A percentile compares a stretch with the other conserved stretches of the same genome.
phyloP scores from a whole-genome alignment of 2,329 filamentous ascomycete species.

The Trichoderma guizhouense region DNA sequence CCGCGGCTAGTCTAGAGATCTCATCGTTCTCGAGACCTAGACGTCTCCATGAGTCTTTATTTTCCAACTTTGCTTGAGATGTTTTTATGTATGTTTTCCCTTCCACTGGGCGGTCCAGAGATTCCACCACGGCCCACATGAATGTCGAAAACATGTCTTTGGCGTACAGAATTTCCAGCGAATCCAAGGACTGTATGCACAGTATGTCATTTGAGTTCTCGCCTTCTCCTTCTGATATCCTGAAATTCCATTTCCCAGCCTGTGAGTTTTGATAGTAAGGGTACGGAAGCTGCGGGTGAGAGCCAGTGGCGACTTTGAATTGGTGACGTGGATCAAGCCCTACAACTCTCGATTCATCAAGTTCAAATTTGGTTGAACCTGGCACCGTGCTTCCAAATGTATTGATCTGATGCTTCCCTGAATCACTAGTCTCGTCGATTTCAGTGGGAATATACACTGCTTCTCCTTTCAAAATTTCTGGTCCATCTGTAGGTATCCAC shows the following conservation, averaged over 20 bases:
- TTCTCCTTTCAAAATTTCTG: background rate
- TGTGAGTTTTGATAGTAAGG: background rate
- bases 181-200: background rate
- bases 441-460: background rate
- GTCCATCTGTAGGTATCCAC: background rate
- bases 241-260: background rate
- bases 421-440: background rate
- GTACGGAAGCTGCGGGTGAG: background rate
- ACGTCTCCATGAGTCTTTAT: background rate
- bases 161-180: constrained; percentile 20
- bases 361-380: background rate
- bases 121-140: constrained; percentile 26
- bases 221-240: background rate
- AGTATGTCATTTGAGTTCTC: background rate
- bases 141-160: constrained; percentile 31
- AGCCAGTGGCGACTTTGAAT: background rate
- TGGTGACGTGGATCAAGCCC: background rate
- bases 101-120: background rate
- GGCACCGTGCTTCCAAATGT: background rate
- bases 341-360: background rate
- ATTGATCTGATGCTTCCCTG: background rate
- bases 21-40: background rate
- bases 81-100: background rate
- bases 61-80: too few species aligned
- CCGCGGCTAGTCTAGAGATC: background rate